Conservation (phyloP, 129 eudicot species). For the Flaveria sonorensis region DNA sequence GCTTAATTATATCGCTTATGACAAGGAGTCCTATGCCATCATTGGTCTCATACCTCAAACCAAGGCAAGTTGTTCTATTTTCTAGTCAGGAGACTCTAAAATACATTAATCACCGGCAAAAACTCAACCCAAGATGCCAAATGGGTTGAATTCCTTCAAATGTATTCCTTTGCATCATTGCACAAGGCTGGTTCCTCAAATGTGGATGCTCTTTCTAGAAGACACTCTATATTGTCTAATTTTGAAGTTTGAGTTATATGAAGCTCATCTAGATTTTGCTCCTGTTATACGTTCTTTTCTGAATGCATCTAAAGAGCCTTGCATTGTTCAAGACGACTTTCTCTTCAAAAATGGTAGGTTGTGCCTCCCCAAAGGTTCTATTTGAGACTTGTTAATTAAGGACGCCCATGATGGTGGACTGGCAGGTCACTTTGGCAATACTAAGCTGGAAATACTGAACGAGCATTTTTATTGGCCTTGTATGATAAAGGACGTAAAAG, state of each 20-base stretch:
- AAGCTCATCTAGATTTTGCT: not conserved
- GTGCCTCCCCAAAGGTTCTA: no score
- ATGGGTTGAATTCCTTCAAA: not conserved
- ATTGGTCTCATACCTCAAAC: not conserved
- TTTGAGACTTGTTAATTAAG: no score
- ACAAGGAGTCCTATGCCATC: not conserved
- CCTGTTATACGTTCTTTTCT: no score
- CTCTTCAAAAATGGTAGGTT: no score
- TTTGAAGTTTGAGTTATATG: not conserved
- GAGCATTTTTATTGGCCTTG: no score
- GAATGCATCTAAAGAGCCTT: no score
- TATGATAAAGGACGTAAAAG: no score
- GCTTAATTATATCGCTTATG: not conserved
- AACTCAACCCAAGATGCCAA: not conserved
- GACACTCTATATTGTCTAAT: not conserved
- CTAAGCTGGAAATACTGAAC: no score
- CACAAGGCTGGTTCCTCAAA: not conserved
- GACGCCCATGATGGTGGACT: no score
- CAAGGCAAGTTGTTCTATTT: not conserved
- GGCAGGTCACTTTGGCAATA: no score
- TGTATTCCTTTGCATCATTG: not conserved
- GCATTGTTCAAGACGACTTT: no score
- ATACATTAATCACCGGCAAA: not conserved
- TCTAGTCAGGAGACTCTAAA: not conserved
- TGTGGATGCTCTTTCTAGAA: not conserved